Conservation (phyloP, 331 rosid genomes). For the Pyracantha coccinea region DNA sequence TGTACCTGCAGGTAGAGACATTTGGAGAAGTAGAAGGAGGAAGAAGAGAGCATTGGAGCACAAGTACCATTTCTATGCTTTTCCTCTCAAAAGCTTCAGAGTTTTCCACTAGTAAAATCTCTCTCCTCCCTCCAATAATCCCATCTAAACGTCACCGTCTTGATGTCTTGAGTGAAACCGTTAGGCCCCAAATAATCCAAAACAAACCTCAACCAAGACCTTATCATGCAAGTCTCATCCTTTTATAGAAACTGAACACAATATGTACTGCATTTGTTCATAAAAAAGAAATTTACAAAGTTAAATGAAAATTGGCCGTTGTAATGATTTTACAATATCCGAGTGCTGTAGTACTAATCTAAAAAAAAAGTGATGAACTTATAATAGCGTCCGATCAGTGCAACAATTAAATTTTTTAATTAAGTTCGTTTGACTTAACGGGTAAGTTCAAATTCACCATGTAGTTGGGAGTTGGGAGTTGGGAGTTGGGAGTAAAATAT, state of each 20-base stretch:
- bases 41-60: constrained; percentile 22
- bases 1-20: constrained; percentile 43
- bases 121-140: neutral
- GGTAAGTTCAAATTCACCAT: too few species aligned
- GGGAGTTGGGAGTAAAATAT: too few species aligned
- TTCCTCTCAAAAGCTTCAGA: constrained; percentile 3
- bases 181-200: neutral
- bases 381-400: too few species aligned
- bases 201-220: neutral
- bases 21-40: constrained; percentile 13
- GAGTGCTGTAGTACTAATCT: too few species aligned
- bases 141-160: constrained; percentile 26
- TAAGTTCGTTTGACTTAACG: too few species aligned
- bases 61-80: constrained; percentile 43
- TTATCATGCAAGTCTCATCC: neutral
- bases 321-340: too few species aligned
- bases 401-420: too few species aligned
- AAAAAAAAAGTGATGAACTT: too few species aligned
- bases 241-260: neutral
- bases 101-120: neutral
- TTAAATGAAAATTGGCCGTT: neutral
- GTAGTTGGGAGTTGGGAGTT: too few species aligned
- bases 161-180: neutral
- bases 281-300: too few species aligned
- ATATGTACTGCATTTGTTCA: neutral